Conservation (phyloP, 148 eudicot species). For the Heliamphora exappendiculata region DNA sequence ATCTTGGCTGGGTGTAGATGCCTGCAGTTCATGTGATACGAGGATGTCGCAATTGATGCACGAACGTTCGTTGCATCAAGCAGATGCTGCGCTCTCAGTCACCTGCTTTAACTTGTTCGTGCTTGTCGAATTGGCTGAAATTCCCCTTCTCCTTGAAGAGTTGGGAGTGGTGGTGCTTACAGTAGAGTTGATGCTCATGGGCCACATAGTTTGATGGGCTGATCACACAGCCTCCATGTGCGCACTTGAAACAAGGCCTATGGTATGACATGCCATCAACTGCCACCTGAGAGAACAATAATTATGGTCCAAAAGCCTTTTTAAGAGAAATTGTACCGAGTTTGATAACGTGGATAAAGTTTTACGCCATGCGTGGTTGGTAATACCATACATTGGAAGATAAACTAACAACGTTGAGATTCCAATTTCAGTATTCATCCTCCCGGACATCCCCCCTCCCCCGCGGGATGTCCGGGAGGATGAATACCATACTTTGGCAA, state of each 20-base stretch:
- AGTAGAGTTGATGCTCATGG: conserved; percentile 70
- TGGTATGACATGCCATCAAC: conserved; percentile 78
- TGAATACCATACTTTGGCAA: neutral
- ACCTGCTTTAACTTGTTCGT: conserved; percentile 22
- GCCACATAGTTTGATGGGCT: conserved; percentile 84
- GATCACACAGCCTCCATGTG: conserved; percentile 72
- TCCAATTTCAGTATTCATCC: no score
- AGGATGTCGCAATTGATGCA: neutral
- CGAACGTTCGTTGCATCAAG: neutral
- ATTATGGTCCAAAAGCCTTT: neutral
- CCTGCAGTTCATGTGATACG: neutral
- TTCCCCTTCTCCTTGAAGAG: conserved; percentile 86
- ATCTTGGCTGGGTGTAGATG: neutral
- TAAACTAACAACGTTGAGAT: no score
- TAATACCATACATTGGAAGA: neutral
- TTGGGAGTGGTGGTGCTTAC: conserved; percentile 81
- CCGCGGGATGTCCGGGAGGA: no score
- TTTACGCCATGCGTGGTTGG: neutral
- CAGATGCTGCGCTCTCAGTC: conserved; percentile 14
- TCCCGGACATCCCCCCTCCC: no score
- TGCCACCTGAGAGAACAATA: conserved; percentile 42
- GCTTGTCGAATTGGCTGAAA: conserved; percentile 62
- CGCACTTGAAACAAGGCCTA: conserved; percentile 73
- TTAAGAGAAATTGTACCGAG: neutral
- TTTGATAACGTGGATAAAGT: neutral